phyloP scores from a whole-genome alignment of 306 rosid genomes.

The Fragaria iinumae region DNA sequence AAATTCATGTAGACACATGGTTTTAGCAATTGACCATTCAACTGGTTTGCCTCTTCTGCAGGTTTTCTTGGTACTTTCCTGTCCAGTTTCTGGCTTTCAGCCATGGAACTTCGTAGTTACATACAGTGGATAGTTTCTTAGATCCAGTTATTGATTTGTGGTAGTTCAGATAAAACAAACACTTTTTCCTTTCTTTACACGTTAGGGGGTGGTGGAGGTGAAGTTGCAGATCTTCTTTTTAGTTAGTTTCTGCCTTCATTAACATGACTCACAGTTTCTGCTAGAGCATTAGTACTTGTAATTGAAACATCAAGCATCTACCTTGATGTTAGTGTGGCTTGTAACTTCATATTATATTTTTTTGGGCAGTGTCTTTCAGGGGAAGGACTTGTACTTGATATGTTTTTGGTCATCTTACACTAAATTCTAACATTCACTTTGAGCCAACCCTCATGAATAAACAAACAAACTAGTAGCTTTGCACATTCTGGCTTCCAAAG shows the following conservation, averaged over 20 bases:
- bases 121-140: conserved; percentile 16
- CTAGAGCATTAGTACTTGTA: conserved; percentile 20
- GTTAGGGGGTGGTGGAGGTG: conserved; percentile 37
- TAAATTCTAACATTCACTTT: no score
- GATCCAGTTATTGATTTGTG: conserved; percentile 9
- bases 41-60: conserved; percentile 31
- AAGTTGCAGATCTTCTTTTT: conserved; percentile 45
- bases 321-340: conserved; percentile 6
- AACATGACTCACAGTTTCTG: conserved; percentile 15
- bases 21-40: background rate
- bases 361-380: background rate
- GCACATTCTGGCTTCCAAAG: background rate
- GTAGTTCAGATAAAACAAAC: conserved; percentile 18
- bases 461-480: background rate
- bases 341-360: conserved; percentile 6
- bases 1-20: background rate
- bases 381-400: background rate
- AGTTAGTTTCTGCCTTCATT: conserved; percentile 46
- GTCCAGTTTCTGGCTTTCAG: conserved; percentile 21
- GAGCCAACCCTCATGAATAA: no score
- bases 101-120: conserved; percentile 6
- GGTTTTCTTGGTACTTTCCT: conserved; percentile 31
- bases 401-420: no score
- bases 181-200: background rate
- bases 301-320: conserved; percentile 20